Evolutionary conservation across 257 asterid species (phyloP).

Genomic region (Plantago major): DNA sequence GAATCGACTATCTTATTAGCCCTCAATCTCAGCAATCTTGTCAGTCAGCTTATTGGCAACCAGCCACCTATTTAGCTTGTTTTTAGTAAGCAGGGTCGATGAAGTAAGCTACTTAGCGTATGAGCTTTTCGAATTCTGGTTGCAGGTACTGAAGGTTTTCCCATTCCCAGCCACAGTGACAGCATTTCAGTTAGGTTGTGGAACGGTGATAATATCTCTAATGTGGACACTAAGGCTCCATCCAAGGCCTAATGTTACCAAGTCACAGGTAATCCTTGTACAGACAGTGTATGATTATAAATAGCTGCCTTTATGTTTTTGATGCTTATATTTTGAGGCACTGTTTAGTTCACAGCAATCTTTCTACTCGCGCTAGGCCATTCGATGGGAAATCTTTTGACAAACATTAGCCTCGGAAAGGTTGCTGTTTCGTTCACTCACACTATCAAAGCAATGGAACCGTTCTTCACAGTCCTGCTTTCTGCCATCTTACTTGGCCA

Average conservation of each 20-base stretch:
- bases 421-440: conserved; percentile 94
- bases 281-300: not conserved
- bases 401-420: conserved; percentile 81
- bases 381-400: conserved; percentile 76
- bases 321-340: conserved; percentile 5
- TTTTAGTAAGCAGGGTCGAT: too few relatives aligned
- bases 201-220: conserved; percentile 43
- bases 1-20: too few relatives aligned
- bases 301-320: not conserved
- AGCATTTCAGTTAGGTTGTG: conserved; percentile 83
- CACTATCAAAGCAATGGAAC: conserved; percentile 95
- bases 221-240: conserved; percentile 82
- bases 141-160: conserved; percentile 69
- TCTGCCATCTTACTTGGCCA: conserved; percentile 57
- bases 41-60: too few relatives aligned
- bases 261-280: conserved; percentile 50
- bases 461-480: conserved; percentile 85
- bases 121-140: conserved; percentile 14
- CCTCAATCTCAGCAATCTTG: too few relatives aligned
- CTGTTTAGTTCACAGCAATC: conserved; percentile 49
- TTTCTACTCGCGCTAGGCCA: conserved; percentile 62
- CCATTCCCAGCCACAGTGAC: conserved; percentile 80
- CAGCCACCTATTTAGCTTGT: too few relatives aligned
- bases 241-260: conserved; percentile 55
- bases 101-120: too few relatives aligned